Conservation (phyloP, 345 rosid genomes). For the Psidium guajava region DNA sequence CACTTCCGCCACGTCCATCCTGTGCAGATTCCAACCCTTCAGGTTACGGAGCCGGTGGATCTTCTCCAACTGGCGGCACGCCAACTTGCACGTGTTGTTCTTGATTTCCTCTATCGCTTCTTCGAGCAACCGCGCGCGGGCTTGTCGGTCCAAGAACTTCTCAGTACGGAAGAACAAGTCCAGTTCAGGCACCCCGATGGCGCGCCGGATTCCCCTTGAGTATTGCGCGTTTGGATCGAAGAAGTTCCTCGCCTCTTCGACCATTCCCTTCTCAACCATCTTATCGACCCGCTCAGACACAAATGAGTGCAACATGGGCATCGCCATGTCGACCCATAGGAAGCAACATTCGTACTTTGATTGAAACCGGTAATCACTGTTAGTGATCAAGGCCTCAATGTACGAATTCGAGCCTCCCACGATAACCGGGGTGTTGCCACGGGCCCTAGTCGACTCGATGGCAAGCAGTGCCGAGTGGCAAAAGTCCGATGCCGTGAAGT, state of each 20-base stretch:
- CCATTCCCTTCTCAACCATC: slow-evolving; percentile 64
- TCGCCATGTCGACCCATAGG: slow-evolving; percentile 64
- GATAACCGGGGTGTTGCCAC: slow-evolving; percentile 50
- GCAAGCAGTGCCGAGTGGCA: slow-evolving; percentile 29
- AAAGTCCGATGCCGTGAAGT: slow-evolving; percentile 41
- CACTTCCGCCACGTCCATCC: slow-evolving; percentile 59
- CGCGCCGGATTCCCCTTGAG: slow-evolving; percentile 33
- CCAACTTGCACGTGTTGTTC: slow-evolving; percentile 38
- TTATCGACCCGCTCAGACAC: slow-evolving; percentile 55
- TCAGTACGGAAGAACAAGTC: slow-evolving; percentile 37
- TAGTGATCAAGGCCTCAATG: slow-evolving; percentile 47
- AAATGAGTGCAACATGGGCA: slow-evolving; percentile 30
- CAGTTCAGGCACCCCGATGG: slow-evolving; percentile 75
- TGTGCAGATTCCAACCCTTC: slow-evolving; percentile 57
- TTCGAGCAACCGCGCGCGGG: slow-evolving; percentile 15
- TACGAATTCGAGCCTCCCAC: slow-evolving; percentile 84
- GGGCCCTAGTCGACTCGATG: slow-evolving; percentile 29
- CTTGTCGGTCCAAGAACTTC: slow-evolving; percentile 13
- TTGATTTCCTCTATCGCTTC: slow-evolving; percentile 48
- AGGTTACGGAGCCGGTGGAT: slow-evolving; percentile 33
- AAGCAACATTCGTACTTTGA: slow-evolving; percentile 52
- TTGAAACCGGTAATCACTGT: slow-evolving; percentile 14
- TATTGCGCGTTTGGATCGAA: slow-evolving; percentile 28
- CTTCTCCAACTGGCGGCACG: slow-evolving; percentile 52
- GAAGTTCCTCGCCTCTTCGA: slow-evolving; percentile 48